phyloP scores from a whole-genome alignment of 371 early-diverging fungal genomes.

The Apophysomyces sp. region DNA sequence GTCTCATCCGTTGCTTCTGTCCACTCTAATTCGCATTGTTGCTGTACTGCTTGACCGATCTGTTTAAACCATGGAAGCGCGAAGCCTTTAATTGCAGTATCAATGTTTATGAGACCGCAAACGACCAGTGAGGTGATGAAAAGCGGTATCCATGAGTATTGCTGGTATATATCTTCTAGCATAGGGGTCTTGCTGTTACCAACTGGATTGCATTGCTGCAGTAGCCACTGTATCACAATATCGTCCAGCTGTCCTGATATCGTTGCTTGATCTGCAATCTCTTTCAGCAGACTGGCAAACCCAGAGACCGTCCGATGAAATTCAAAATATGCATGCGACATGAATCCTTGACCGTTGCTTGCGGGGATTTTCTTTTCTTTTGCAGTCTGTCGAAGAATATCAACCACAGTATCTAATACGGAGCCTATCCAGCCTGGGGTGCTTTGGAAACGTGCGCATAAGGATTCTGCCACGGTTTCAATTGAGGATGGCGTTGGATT shows the following conservation, averaged over 20 bases:
- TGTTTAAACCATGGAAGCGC: slow-evolving; percentile 45
- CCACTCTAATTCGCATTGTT: slow-evolving; percentile 21
- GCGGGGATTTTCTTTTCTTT: slow-evolving; percentile 25
- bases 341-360: slow-evolving; percentile 3
- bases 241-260: slow-evolving; percentile 44
- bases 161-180: slow-evolving; percentile 29
- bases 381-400: slow-evolving; percentile 32
- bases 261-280: slow-evolving; percentile 22
- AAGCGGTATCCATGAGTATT: slow-evolving; percentile 46
- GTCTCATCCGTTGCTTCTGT: slow-evolving; percentile 23
- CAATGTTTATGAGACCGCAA: slow-evolving; percentile 41
- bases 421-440: slow-evolving; percentile 38
- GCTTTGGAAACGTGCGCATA: slow-evolving; percentile 41
- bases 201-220: slow-evolving; percentile 10
- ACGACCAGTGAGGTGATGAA: slow-evolving; percentile 50
- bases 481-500: slow-evolving; percentile 25
- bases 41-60: slow-evolving; percentile 32
- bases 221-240: slow-evolving; percentile 35
- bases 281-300: slow-evolving; percentile 31
- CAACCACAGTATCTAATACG: slow-evolving; percentile 40
- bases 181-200: slow-evolving; percentile 11
- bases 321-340: slow-evolving; percentile 14
- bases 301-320: slow-evolving; percentile 28
- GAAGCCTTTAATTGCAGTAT: slow-evolving; percentile 38
- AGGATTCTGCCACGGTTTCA: slow-evolving; percentile 33